Conservation (phyloP, 257 asterid species). For the Eustoma russellianum region DNA sequence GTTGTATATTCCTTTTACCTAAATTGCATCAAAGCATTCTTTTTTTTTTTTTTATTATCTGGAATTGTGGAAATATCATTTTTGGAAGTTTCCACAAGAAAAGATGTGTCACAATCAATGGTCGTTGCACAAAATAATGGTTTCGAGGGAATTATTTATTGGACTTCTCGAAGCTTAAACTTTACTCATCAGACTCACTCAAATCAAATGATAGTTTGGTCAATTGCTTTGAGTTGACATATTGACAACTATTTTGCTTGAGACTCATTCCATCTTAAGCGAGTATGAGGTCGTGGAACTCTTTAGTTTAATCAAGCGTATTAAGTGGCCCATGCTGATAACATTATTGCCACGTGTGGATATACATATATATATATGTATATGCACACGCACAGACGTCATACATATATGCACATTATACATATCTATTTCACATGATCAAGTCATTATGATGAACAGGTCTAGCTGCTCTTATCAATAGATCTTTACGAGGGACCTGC, state of each 20-base stretch:
- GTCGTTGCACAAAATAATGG: conserved; percentile 8
- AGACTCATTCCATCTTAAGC: neutral
- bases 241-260: neutral
- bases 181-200: neutral
- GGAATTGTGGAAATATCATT: neutral
- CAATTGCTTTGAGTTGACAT: conserved; percentile 7
- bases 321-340: too few relatives aligned
- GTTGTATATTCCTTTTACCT: conserved; percentile 6
- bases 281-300: too few relatives aligned
- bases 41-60: neutral
- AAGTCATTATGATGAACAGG: too few relatives aligned
- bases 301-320: too few relatives aligned
- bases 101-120: neutral
- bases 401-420: too few relatives aligned
- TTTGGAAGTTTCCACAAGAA: neutral
- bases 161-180: neutral
- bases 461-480: too few relatives aligned
- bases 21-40: neutral
- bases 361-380: too few relatives aligned
- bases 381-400: too few relatives aligned
- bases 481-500: too few relatives aligned
- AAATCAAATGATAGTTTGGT: neutral
- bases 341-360: too few relatives aligned
- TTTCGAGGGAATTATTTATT: neutral
- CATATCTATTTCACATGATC: too few relatives aligned